These are phyloP conservation scores for Penicillium psychrosexuale DNA, from an alignment of 2,329 filamentous ascomycete genomes.

Conservation along the genomic window DNA sequence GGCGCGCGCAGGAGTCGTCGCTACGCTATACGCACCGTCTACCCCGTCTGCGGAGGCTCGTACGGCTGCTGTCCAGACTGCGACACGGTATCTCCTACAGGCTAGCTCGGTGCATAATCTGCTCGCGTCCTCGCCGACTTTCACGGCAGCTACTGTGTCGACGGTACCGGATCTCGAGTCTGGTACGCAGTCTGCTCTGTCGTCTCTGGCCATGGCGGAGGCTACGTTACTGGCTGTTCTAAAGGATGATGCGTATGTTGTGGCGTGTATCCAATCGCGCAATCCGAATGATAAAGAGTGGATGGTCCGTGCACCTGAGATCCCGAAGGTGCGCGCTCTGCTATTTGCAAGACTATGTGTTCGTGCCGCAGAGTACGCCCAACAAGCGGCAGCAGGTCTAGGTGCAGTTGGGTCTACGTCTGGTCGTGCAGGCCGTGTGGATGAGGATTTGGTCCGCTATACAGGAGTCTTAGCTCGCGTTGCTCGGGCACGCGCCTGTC, in stretches of 20 bases:
- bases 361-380: slow-evolving; percentile 82
- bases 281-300: slow-evolving; percentile 85
- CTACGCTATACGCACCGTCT: slow-evolving; percentile 63
- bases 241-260: slow-evolving; percentile 92
- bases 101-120: slow-evolving; percentile 76
- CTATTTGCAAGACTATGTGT: slow-evolving; percentile 85
- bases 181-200: slow-evolving; percentile 42
- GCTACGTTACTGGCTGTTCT: slow-evolving; percentile 85
- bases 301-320: slow-evolving; percentile 90
- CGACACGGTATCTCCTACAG: slow-evolving; percentile 73
- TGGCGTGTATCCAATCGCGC: slow-evolving; percentile 73
- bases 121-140: slow-evolving; percentile 56
- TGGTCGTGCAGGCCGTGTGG: slow-evolving; percentile 43
- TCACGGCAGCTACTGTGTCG: slow-evolving; percentile 26
- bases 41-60: slow-evolving; percentile 66
- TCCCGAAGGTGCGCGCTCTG: slow-evolving; percentile 83
- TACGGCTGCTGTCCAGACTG: slow-evolving; percentile 65
- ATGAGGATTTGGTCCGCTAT: slow-evolving; percentile 67
- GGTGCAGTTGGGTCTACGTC: slow-evolving; percentile 34
- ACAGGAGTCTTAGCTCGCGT: slow-evolving; percentile 71
- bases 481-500: slow-evolving; percentile 77
- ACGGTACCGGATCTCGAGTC: slow-evolving; percentile 47
- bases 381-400: slow-evolving; percentile 61
- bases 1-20: slow-evolving; percentile 68
- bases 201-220: slow-evolving; percentile 71